Evolutionary conservation across 352 stramenopile species (phyloP), one percentile per base, ranked within the genome.

Genomic region (Detonula confervacea): DNA sequence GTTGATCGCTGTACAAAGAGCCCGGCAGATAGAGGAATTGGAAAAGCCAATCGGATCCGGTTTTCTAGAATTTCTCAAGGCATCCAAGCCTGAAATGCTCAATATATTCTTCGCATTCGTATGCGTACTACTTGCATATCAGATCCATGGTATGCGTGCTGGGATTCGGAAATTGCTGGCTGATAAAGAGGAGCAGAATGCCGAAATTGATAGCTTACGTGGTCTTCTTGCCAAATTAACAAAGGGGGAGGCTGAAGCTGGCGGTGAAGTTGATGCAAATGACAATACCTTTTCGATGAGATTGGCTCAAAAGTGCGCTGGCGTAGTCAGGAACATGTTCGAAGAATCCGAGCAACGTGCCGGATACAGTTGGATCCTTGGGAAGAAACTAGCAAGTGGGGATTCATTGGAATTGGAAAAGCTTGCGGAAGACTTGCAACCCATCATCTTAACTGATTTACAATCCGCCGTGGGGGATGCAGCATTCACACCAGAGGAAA

Each of bases 61-160:
- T 39, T 59, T 86, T 39, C 18, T 80, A 24, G 11, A 57, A 27
- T 86, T 86, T 27, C 46, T 80, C 0, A 83, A 83, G 29, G 64
- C 25, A 0, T 77, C 61, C 27, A 87, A 83, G 56, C 51, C 73
- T 16, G 52, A 87, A 37, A 68, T 87, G 18, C 39, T 87, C 14
- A 87, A 87, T 51, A 87, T 87, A 49, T 60, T 83, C 27, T 77
- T 78, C 60, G 73, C 80, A 24, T 87, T 87, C 55, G 46, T 76
- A 0, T 84, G 76, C 37, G 80, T 87, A 0, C 16, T 87, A 44
- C 52, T 87, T 16, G 80, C 80, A 47, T 75, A 81, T 74, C 80
- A 87, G 46, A 84, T 83, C 44, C 67, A 76, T 25, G 59, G 52
- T 14, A 83, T 83, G 64, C 35, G 74, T 44, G 24, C 51, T 11